These are phyloP conservation scores for Xerocomellus chrysenteron DNA, from an alignment of 768 basidiomycete genomes.

Conservation along the genomic window DNA sequence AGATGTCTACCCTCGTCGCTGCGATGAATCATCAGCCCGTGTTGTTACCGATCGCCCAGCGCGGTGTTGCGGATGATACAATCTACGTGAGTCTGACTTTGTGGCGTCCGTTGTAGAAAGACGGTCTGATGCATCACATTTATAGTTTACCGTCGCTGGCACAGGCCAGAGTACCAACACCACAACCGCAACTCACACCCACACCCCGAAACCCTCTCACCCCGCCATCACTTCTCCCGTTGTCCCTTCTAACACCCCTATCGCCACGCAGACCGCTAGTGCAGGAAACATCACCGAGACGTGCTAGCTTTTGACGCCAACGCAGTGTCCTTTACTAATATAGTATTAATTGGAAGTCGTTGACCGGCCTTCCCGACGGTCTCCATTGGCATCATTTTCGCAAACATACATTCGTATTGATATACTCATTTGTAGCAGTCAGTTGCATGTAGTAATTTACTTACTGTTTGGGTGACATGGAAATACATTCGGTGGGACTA, in stretches of 20 bases:
- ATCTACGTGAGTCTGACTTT: constrained; percentile 35
- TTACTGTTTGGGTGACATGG: background rate
- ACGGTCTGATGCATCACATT: constrained; percentile 3
- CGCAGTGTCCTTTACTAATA: background rate
- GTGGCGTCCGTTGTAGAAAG: background rate
- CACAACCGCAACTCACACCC: background rate
- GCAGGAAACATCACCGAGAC: background rate
- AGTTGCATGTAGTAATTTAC: background rate
- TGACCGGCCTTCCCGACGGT: constrained; percentile 11
- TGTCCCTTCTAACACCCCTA: background rate
- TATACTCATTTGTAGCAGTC: constrained; percentile 6
- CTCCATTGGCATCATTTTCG: background rate
- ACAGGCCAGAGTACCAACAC: constrained; percentile 10
- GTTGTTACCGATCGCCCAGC: constrained; percentile 38
- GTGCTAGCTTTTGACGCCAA: constrained; percentile 1
- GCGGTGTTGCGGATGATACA: constrained; percentile 41
- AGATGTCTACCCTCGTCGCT: constrained; percentile 42
- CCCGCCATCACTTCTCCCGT: background rate
- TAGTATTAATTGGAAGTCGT: background rate
- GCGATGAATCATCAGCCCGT: constrained; percentile 48
- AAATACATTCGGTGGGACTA: background rate
- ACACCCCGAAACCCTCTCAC: constrained; percentile 2
- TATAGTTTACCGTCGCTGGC: constrained; percentile 28
- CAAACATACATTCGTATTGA: constrained; percentile 10
- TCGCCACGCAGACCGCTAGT: background rate